phyloP scores from a whole-genome alignment of 768 basidiomycete species.

The Chalciporus chontae region DNA sequence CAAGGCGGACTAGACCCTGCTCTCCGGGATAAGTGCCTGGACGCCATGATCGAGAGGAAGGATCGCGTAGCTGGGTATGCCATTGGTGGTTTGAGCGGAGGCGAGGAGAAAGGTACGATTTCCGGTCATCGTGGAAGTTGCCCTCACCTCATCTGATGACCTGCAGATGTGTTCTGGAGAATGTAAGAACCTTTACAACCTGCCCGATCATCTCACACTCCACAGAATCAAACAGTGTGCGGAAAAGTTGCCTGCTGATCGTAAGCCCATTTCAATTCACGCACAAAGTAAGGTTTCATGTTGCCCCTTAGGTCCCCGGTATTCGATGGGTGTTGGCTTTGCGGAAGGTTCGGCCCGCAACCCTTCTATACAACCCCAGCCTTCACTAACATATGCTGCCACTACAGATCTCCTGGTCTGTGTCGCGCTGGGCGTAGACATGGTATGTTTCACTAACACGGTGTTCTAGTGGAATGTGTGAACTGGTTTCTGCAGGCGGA shows the following conservation, averaged over 20 bases:
- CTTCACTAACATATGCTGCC: neutral
- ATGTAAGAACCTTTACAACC: slow-evolving; percentile 47
- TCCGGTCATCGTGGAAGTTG: slow-evolving; percentile 5
- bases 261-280: slow-evolving; percentile 38
- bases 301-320: slow-evolving; percentile 63
- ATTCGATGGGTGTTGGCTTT: slow-evolving; percentile 91
- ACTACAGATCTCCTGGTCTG: slow-evolving; percentile 78
- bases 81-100: slow-evolving; percentile 86
- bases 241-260: slow-evolving; percentile 71
- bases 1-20: slow-evolving; percentile 78
- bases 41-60: slow-evolving; percentile 77
- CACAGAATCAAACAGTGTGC: slow-evolving; percentile 78
- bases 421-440: slow-evolving; percentile 88
- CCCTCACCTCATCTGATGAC: slow-evolving; percentile 1
- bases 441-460: slow-evolving; percentile 47
- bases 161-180: slow-evolving; percentile 75
- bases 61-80: slow-evolving; percentile 85
- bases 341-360: slow-evolving; percentile 63
- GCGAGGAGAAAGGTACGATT: slow-evolving; percentile 79
- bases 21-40: slow-evolving; percentile 72
- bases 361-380: neutral
- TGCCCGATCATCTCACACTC: slow-evolving; percentile 11
- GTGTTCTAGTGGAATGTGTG: neutral
- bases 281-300: slow-evolving; percentile 8
- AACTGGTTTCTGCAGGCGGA: slow-evolving; percentile 56